These are phyloP conservation scores for Apophysomyces ossiformis DNA, from an alignment of 371 early-diverging fungal species.

Conservation along the genomic window DNA sequence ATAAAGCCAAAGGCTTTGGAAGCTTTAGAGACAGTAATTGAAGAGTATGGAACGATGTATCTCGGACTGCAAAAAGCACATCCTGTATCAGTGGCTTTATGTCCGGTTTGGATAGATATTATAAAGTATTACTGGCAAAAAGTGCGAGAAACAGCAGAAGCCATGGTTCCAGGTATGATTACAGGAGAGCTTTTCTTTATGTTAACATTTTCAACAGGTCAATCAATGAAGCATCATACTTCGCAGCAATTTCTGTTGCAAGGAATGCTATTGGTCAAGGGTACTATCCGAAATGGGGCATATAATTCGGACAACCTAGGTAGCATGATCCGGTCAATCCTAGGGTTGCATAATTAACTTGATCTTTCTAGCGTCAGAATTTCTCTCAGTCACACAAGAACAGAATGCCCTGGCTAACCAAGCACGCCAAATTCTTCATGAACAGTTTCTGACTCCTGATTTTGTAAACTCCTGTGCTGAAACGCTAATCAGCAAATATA, in stretches of 20 bases:
- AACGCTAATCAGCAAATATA: conserved; percentile 74
- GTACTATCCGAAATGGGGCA: conserved; percentile 68
- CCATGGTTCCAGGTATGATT: background rate
- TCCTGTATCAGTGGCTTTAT: conserved; percentile 72
- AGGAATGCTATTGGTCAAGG: conserved; percentile 69
- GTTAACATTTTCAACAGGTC: too few relatives aligned
- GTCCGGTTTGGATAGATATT: conserved; percentile 68
- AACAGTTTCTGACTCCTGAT: conserved; percentile 71
- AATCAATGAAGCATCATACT: background rate
- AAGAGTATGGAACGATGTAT: conserved; percentile 86
- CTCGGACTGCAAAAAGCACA: conserved; percentile 73
- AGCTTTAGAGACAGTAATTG: conserved; percentile 55
- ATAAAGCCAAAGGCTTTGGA: conserved; percentile 1
- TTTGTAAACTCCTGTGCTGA: conserved; percentile 69
- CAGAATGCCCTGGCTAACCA: conserved; percentile 56
- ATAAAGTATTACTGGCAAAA: conserved; percentile 79
- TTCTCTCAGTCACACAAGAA: conserved; percentile 45
- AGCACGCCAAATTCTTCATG: conserved; percentile 63
- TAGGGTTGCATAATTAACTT: background rate
- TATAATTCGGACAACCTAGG: conserved; percentile 41
- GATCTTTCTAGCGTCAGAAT: conserved; percentile 33
- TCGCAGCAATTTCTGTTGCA: conserved; percentile 61
- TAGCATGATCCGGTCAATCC: background rate
- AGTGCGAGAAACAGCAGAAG: background rate
- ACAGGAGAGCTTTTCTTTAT: background rate